Conservation (phyloP, 495 filamentous ascomycete species). For the Penicillium alfredii region DNA sequence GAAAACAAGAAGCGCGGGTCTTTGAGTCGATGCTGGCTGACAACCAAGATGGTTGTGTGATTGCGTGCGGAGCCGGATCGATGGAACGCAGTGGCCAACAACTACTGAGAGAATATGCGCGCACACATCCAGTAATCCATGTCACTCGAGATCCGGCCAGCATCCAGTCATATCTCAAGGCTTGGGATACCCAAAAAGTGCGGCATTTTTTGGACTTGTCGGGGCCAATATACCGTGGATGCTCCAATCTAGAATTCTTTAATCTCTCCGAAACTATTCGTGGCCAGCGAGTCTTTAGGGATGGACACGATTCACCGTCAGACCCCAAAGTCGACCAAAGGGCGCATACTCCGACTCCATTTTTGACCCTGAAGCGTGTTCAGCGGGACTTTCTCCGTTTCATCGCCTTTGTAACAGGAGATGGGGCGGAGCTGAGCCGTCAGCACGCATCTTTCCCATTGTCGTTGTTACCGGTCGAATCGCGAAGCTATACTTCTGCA, state of each 20-base stretch:
- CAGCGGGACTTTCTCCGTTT: slow-evolving; percentile 68
- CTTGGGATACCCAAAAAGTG: slow-evolving; percentile 49
- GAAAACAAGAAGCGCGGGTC: slow-evolving; percentile 54
- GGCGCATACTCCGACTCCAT: slow-evolving; percentile 41
- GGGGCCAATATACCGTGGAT: slow-evolving; percentile 50
- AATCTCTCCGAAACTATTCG: slow-evolving; percentile 48
- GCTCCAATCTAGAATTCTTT: slow-evolving; percentile 74
- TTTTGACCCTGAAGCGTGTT: slow-evolving; percentile 59
- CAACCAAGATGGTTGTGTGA: slow-evolving; percentile 60
- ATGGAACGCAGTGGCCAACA: slow-evolving; percentile 40
- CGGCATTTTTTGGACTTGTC: slow-evolving; percentile 48
- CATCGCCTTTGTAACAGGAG: slow-evolving; percentile 56
- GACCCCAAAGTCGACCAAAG: slow-evolving; percentile 33
- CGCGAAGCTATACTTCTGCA: slow-evolving; percentile 56
- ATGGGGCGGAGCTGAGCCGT: slow-evolving; percentile 45
- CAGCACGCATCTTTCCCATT: slow-evolving; percentile 64
- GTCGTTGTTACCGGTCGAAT: slow-evolving; percentile 57
- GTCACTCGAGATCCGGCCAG: slow-evolving; percentile 61
- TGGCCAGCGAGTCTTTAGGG: slow-evolving; percentile 18
- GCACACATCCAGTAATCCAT: slow-evolving; percentile 65
- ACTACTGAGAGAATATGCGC: slow-evolving; percentile 41
- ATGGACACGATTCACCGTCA: slow-evolving; percentile 27
- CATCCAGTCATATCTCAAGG: slow-evolving; percentile 55
- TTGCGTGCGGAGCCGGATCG: slow-evolving; percentile 59
- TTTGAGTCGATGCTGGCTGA: slow-evolving; percentile 57